A percentile compares a stretch with the other conserved stretches of the same genome.
Evolutionary conservation across 495 filamentous ascomycete genomes (phyloP).

Genomic region (Penicillium robsamsonii): DNA sequence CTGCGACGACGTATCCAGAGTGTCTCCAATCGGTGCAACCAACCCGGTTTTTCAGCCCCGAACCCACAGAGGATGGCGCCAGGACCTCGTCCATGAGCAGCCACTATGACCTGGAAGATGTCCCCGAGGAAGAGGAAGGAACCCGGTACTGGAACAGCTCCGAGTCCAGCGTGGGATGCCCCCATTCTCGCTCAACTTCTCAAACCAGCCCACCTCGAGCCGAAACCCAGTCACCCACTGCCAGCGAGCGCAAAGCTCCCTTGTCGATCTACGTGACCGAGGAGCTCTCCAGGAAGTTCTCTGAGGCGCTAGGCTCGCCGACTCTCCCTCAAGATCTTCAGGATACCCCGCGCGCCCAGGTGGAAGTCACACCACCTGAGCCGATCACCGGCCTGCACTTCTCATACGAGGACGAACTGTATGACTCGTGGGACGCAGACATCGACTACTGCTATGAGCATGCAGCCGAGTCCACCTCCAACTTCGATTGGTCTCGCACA

Average conservation of each 20-base stretch:
- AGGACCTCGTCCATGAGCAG: slow-evolving; percentile 46
- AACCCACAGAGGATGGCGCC: slow-evolving; percentile 46
- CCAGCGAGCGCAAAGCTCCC: slow-evolving; percentile 21
- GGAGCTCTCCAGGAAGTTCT: slow-evolving; percentile 37
- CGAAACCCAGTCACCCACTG: slow-evolving; percentile 12
- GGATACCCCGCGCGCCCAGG: slow-evolving; percentile 8
- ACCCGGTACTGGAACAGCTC: slow-evolving; percentile 36
- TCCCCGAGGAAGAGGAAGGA: slow-evolving; percentile 69
- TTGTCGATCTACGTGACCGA: slow-evolving; percentile 37
- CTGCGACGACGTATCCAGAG: slow-evolving; percentile 32
- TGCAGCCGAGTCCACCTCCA: slow-evolving; percentile 82
- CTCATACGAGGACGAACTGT: slow-evolving; percentile 33
- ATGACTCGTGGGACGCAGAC: slow-evolving; percentile 84
- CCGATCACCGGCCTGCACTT: slow-evolving; percentile 21
- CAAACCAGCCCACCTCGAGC: slow-evolving; percentile 14
- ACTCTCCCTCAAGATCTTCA: slow-evolving; percentile 35
- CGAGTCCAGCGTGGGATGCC: slow-evolving; percentile 17
- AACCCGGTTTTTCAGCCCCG: slow-evolving; percentile 27
- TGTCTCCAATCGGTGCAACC: slow-evolving; percentile 29
- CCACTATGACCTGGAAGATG: slow-evolving; percentile 57
- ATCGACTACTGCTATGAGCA: slow-evolving; percentile 95
- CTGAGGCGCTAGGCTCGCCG: slow-evolving; percentile 41
- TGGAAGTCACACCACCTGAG: slow-evolving; percentile 17
- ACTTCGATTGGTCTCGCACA: slow-evolving; percentile 78
- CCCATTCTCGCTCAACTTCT: slow-evolving; percentile 22